These are phyloP conservation scores for Chaetomium tenue DNA, from an alignment of 495 filamentous ascomycete genomes.

Conservation along the genomic window DNA sequence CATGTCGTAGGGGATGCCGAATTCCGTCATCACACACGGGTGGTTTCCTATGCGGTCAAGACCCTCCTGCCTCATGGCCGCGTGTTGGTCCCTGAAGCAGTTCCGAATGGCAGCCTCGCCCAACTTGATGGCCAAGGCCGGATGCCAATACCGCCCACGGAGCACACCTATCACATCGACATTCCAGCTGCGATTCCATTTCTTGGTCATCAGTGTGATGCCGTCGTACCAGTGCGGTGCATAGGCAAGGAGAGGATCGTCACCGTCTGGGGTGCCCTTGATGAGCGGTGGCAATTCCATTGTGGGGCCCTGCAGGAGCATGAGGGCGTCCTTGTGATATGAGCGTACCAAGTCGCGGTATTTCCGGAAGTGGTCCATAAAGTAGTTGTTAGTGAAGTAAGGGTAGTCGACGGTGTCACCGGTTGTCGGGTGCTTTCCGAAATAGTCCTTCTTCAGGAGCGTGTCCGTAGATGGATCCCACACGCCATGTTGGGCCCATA, in stretches of 20 bases:
- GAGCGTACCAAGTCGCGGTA: slow-evolving; percentile 70
- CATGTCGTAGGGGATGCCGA: slow-evolving; percentile 99
- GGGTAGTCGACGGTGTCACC: slow-evolving; percentile 73
- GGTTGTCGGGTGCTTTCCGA: slow-evolving; percentile 68
- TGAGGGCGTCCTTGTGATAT: slow-evolving; percentile 74
- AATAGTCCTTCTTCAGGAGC: slow-evolving; percentile 83
- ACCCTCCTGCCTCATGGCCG: slow-evolving; percentile 85
- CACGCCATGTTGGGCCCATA: slow-evolving; percentile 96
- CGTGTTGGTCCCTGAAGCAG: slow-evolving; percentile 88
- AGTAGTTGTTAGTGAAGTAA: slow-evolving; percentile 84
- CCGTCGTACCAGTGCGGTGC: slow-evolving; percentile 96
- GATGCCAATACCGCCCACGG: slow-evolving; percentile 80
- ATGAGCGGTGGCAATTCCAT: slow-evolving; percentile 86
- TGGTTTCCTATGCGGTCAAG: slow-evolving; percentile 84
- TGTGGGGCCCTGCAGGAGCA: slow-evolving; percentile 89
- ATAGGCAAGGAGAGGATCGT: slow-evolving; percentile 87
- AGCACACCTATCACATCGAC: slow-evolving; percentile 92
- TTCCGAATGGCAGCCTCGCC: slow-evolving; percentile 95
- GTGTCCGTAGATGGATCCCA: slow-evolving; percentile 83
- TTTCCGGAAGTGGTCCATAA: slow-evolving; percentile 77
- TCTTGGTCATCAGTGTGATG: slow-evolving; percentile 93
- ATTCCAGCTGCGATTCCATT: slow-evolving; percentile 97
- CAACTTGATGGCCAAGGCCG: slow-evolving; percentile 85
- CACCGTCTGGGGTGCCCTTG: slow-evolving; percentile 76
- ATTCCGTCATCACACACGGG: slow-evolving; percentile 89